phyloP scores from a whole-genome alignment of 768 basidiomycete genomes.

The Mycena crocata region DNA sequence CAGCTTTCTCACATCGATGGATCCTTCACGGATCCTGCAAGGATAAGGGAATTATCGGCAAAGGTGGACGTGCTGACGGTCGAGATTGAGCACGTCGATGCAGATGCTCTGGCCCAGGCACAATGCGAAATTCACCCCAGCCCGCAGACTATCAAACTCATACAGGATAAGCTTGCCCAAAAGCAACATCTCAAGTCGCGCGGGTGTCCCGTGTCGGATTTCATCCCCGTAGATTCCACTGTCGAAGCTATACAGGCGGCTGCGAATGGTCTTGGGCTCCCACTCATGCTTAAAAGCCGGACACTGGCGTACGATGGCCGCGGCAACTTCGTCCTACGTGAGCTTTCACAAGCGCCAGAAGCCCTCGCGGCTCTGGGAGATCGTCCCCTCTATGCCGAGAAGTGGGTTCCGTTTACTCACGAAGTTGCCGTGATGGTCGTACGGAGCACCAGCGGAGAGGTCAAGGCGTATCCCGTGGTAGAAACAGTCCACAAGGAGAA shows the following conservation, averaged over 20 bases:
- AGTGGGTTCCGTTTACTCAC: conserved; percentile 88
- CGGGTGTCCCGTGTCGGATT: conserved; percentile 69
- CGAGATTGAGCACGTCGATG: conserved; percentile 97
- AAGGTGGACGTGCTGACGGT: conserved; percentile 91
- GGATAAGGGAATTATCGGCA: conserved; percentile 82
- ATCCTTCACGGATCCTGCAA: conserved; percentile 82
- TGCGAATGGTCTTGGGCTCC: conserved; percentile 74
- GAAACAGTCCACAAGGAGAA: conserved; percentile 96
- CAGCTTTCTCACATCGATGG: conserved; percentile 82
- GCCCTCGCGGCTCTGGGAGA: conserved; percentile 66
- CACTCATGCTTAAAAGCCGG: conserved; percentile 96
- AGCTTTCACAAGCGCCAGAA: conserved; percentile 61
- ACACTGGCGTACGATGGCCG: conserved; percentile 96
- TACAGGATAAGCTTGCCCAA: conserved; percentile 89
- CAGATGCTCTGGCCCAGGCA: conserved; percentile 73
- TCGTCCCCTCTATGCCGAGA: conserved; percentile 91
- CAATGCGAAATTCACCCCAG: conserved; percentile 75
- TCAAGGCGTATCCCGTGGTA: conserved; percentile 88
- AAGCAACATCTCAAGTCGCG: conserved; percentile 80
- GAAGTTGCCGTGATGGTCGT: conserved; percentile 99
- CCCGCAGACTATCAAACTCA: conserved; percentile 83
- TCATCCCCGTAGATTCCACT: conserved; percentile 67
- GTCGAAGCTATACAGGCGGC: conserved; percentile 64
- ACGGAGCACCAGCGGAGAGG: conserved; percentile 76
- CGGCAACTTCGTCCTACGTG: conserved; percentile 86